Conservation (phyloP, 768 basidiomycete species). For the Collybia nuda region DNA sequence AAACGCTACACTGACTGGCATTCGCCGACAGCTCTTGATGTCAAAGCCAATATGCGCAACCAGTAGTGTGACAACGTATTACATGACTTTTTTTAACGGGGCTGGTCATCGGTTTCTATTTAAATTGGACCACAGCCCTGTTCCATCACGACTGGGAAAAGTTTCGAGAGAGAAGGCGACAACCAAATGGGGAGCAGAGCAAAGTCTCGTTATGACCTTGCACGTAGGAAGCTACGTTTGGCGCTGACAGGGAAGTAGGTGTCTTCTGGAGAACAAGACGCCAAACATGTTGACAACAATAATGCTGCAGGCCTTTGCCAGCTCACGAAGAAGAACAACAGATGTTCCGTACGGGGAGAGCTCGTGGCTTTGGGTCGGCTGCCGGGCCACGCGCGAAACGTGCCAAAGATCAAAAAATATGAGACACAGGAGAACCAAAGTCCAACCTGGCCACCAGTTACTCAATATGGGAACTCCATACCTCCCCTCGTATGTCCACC, state of each 20-base stretch:
- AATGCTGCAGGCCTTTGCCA: constrained; percentile 3
- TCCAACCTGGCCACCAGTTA: background rate
- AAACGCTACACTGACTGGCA: background rate
- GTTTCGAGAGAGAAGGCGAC: background rate
- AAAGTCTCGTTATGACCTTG: background rate
- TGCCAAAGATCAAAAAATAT: too few species aligned
- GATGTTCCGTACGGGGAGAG: constrained; percentile 5
- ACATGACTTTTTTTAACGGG: too few species aligned
- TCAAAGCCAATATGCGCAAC: too few species aligned
- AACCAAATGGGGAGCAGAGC: background rate
- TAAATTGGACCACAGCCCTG: background rate
- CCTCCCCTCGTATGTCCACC: too few species aligned
- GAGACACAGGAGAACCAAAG: background rate
- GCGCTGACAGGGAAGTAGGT: constrained; percentile 8
- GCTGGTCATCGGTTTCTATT: too few species aligned
- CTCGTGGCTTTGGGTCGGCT: constrained; percentile 9
- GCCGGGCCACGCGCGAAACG: background rate
- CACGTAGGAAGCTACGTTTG: constrained; percentile 7
- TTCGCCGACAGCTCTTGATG: too few species aligned
- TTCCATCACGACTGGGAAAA: background rate
- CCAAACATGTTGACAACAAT: background rate
- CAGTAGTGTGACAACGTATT: too few species aligned
- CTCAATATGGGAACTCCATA: constrained; percentile 3
- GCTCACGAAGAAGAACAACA: constrained; percentile 3
- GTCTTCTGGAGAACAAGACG: background rate